Conservation (phyloP, 2,329 filamentous ascomycete genomes). For the Calcarisporium arbuscula region DNA sequence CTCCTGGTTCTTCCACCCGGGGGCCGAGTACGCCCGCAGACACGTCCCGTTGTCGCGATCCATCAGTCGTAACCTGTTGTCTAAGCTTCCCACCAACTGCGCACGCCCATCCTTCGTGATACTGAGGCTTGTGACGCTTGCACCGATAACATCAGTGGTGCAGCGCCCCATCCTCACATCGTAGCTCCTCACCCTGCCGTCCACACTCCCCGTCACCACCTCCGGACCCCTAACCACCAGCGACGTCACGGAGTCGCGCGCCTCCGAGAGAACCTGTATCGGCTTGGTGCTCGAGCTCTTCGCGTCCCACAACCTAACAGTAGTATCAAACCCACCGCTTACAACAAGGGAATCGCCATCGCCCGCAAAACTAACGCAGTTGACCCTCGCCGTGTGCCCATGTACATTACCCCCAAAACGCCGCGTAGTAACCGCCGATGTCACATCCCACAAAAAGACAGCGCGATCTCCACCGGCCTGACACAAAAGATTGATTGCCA, state of each 20-base stretch:
- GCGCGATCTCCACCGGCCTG: slow-evolving; percentile 82
- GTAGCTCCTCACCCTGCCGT: slow-evolving; percentile 75
- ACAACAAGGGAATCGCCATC: slow-evolving; percentile 67
- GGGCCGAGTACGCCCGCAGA: slow-evolving; percentile 62
- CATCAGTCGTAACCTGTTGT: slow-evolving; percentile 72
- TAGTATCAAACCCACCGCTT: slow-evolving; percentile 68
- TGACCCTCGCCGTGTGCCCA: slow-evolving; percentile 68
- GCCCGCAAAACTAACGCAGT: slow-evolving; percentile 73
- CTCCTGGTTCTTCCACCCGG: slow-evolving; percentile 56
- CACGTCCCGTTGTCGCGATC: slow-evolving; percentile 70
- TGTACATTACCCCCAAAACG: slow-evolving; percentile 58
- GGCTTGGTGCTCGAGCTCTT: slow-evolving; percentile 51
- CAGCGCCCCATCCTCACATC: slow-evolving; percentile 72
- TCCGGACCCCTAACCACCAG: slow-evolving; percentile 43
- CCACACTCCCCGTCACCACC: slow-evolving; percentile 73
- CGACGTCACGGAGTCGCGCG: slow-evolving; percentile 59
- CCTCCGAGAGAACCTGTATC: slow-evolving; percentile 67
- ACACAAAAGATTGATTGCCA: no score
- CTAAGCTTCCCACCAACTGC: slow-evolving; percentile 67
- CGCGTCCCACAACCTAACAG: slow-evolving; percentile 69
- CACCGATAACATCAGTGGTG: slow-evolving; percentile 63
- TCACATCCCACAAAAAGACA: slow-evolving; percentile 93
- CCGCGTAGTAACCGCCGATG: slow-evolving; percentile 67
- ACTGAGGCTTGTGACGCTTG: slow-evolving; percentile 67
- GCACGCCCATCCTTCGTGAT: slow-evolving; percentile 68